phyloP scores from a whole-genome alignment of 2,329 filamentous ascomycete genomes.

The Teratosphaeria destructans region DNA sequence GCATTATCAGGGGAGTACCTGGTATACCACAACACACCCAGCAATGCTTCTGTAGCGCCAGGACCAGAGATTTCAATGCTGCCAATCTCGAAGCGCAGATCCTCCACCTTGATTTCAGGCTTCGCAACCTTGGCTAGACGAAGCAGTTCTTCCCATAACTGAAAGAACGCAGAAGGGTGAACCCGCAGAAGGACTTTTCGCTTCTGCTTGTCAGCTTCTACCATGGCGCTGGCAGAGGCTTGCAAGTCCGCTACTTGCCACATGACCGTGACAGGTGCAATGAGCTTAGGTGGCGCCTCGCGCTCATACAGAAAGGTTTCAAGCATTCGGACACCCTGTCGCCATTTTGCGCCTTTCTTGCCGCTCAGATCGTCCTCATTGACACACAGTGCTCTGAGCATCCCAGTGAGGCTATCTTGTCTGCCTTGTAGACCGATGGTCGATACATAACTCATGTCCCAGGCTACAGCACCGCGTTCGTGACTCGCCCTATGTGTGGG shows the following conservation, averaged over 20 bases:
- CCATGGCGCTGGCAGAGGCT: constrained; percentile 9
- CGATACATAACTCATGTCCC: constrained; percentile 92
- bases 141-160: constrained; percentile 55
- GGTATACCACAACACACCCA: constrained; percentile 49
- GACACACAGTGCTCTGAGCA: constrained; percentile 58
- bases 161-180: constrained; percentile 70
- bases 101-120: constrained; percentile 54
- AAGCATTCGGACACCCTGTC: constrained; percentile 47
- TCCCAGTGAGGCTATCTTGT: constrained; percentile 50
- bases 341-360: constrained; percentile 60
- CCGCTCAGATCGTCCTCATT: constrained; percentile 45
- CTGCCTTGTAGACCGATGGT: constrained; percentile 69
- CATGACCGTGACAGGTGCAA: constrained; percentile 63
- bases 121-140: constrained; percentile 49
- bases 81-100: constrained; percentile 61
- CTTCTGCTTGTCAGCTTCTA: constrained; percentile 27
- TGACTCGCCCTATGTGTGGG: constrained; percentile 72
- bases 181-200: constrained; percentile 58
- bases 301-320: constrained; percentile 49
- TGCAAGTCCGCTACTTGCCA: constrained; percentile 54
- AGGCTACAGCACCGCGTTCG: constrained; percentile 66
- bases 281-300: constrained; percentile 43
- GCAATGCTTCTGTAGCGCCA: constrained; percentile 66
- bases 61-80: constrained; percentile 63
- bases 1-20: neutral